phyloP scores from a whole-genome alignment of 495 filamentous ascomycete genomes.

The Diplogelasinospora grovesii region DNA sequence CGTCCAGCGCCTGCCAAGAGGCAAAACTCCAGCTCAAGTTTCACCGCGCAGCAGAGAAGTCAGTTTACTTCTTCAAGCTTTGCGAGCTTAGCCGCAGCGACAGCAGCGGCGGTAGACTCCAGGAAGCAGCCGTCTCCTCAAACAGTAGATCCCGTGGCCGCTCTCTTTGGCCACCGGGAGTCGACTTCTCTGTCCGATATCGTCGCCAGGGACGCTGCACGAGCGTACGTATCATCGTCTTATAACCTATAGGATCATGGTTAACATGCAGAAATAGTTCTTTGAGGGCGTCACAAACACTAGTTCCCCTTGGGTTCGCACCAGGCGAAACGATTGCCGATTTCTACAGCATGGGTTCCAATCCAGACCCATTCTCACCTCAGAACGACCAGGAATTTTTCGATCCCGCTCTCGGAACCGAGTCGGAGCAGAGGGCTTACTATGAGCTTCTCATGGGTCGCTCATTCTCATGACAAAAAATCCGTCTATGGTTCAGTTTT shows the following conservation, averaged over 20 bases:
- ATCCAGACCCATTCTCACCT: slow-evolving; percentile 25
- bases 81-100: background rate
- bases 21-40: slow-evolving; percentile 2
- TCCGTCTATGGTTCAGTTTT: too few relatives aligned
- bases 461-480: slow-evolving; percentile 18
- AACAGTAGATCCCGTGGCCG: too few relatives aligned
- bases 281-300: slow-evolving; percentile 24
- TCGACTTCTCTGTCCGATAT: slow-evolving; percentile 25
- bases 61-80: slow-evolving; percentile 9
- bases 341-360: slow-evolving; percentile 31
- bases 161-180: slow-evolving; percentile 4
- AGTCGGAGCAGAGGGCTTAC: slow-evolving; percentile 29
- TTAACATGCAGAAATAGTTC: slow-evolving; percentile 12
- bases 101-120: slow-evolving; percentile 2
- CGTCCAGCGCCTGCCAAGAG: slow-evolving; percentile 15
- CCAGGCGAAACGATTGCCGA: slow-evolving; percentile 32
- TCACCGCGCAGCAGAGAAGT: slow-evolving; percentile 1
- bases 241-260: background rate
- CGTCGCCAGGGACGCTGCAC: slow-evolving; percentile 30
- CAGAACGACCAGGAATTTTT: slow-evolving; percentile 15
- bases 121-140: background rate
- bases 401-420: slow-evolving; percentile 24
- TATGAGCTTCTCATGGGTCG: slow-evolving; percentile 34
- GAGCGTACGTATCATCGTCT: slow-evolving; percentile 15
- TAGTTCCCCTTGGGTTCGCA: slow-evolving; percentile 30